Percentiles rank a stretch among this genome's conserved stretches.
Conservation (phyloP, 306 rosid genomes). For the Elaeagnus macrophylla region DNA sequence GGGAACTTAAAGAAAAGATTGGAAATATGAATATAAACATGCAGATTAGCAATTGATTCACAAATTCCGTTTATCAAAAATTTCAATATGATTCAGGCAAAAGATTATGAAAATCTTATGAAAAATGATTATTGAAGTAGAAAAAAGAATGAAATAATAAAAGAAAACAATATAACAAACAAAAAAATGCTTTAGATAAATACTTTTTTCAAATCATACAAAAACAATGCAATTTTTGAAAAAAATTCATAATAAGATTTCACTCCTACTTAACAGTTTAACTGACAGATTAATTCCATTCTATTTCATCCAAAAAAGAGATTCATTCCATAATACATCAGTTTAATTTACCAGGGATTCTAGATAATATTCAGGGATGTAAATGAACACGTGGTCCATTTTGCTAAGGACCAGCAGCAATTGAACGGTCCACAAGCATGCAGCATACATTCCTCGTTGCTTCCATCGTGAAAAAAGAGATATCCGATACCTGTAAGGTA, state of each 20-base stretch:
- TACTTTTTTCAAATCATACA: no score
- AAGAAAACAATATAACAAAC: background rate
- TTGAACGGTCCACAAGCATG: constrained; percentile 96
- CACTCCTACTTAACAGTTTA: background rate
- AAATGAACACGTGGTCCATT: constrained; percentile 64
- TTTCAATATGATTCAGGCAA: background rate
- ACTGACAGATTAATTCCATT: background rate
- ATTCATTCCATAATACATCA: constrained; percentile 3
- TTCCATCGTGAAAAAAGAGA: constrained; percentile 76
- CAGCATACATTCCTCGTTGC: constrained; percentile 97
- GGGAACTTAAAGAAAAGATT: no score
- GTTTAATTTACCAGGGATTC: constrained; percentile 69
- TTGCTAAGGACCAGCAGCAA: constrained; percentile 85
- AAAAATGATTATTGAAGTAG: background rate
- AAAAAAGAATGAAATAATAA: background rate
- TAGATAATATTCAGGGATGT: constrained; percentile 79
- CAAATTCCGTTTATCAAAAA: background rate
- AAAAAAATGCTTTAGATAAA: no score
- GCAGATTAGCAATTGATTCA: background rate
- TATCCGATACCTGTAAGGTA: constrained; percentile 64
- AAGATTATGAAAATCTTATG: background rate
- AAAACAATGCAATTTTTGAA: no score
- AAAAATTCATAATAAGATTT: background rate
- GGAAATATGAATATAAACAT: no score
- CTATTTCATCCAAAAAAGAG: background rate